A percentile compares a stretch with the other conserved stretches of the same genome.
Conservation (phyloP, 805 yeast species). For the Candida krabiensis region DNA sequence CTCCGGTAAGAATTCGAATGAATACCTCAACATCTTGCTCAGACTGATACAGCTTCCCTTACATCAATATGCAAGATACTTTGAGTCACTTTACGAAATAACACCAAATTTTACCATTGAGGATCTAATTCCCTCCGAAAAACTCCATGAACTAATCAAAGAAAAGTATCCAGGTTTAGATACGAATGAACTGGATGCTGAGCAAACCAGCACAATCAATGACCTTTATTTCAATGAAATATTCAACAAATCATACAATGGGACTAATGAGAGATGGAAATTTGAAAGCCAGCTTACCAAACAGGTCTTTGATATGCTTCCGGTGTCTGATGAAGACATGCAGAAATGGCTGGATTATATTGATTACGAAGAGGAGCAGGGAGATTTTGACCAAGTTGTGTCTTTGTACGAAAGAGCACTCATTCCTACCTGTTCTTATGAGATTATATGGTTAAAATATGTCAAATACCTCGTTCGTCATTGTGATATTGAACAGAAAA, state of each 20-base stretch:
- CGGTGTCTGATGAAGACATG: conserved; percentile 43
- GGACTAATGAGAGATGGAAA: conserved; percentile 64
- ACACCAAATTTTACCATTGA: conserved; percentile 35
- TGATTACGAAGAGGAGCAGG: conserved; percentile 40
- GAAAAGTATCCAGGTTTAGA: conserved; percentile 9
- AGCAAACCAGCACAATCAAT: conserved; percentile 27
- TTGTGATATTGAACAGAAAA: conserved; percentile 32
- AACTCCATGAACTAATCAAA: conserved; percentile 30
- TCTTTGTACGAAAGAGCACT: conserved; percentile 72
- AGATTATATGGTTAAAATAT: conserved; percentile 70
- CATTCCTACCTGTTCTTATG: conserved; percentile 61
- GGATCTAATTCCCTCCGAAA: conserved; percentile 31
- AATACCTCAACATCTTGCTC: conserved; percentile 41
- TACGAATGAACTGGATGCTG: conserved; percentile 15
- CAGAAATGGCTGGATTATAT: conserved; percentile 65
- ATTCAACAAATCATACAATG: conserved; percentile 46
- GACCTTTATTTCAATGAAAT: conserved; percentile 45
- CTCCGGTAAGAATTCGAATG: conserved; percentile 35
- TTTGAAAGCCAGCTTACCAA: conserved; percentile 67
- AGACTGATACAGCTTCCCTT: conserved; percentile 61
- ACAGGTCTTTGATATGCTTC: conserved; percentile 53
- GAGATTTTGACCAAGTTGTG: conserved; percentile 33
- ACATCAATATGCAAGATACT: conserved; percentile 83
- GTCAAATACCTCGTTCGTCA: conserved; percentile 47
- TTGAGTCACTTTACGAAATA: conserved; percentile 46